phyloP scores from a whole-genome alignment of 148 eudicot species.

The Cornus controversa region DNA sequence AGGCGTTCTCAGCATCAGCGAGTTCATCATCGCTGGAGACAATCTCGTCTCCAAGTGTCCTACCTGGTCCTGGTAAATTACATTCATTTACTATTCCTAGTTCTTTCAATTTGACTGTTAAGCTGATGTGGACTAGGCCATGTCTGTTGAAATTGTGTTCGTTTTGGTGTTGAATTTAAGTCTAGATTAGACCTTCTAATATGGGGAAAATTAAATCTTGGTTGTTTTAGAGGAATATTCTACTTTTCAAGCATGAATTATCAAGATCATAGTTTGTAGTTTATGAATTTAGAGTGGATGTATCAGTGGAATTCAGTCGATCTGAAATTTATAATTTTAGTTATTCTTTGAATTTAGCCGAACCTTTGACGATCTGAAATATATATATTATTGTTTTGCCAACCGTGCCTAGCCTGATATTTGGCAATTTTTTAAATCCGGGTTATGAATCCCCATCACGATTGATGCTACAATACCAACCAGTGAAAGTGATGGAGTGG shows the following conservation, averaged over 20 bases:
- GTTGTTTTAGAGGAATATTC: too few species aligned
- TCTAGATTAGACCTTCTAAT: not conserved
- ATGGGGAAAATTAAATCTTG: not conserved
- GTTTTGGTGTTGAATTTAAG: not conserved
- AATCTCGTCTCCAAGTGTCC: conserved; percentile 97
- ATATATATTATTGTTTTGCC: too few species aligned
- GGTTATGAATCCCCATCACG: too few species aligned
- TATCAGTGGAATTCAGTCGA: too few species aligned
- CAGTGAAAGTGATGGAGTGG: too few species aligned
- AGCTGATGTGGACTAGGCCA: not conserved
- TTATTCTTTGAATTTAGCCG: too few species aligned
- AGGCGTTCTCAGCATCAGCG: conserved; percentile 86
- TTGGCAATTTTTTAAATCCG: too few species aligned
- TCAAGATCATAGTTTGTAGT: not conserved
- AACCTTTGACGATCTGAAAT: too few species aligned
- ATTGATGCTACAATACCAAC: too few species aligned
- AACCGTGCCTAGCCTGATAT: too few species aligned
- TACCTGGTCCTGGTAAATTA: conserved; percentile 92
- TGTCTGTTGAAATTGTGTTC: not conserved
- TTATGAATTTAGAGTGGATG: not conserved
- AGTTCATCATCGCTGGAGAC: conserved; percentile 87
- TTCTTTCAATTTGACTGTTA: not conserved
- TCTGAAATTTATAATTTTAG: too few species aligned
- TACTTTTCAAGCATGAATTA: not conserved
- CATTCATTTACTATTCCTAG: not conserved